A percentile compares a stretch with the other conserved stretches of the same genome.
Conservation (phyloP, 2,329 filamentous ascomycete genomes). For the Exophiala sp. region DNA sequence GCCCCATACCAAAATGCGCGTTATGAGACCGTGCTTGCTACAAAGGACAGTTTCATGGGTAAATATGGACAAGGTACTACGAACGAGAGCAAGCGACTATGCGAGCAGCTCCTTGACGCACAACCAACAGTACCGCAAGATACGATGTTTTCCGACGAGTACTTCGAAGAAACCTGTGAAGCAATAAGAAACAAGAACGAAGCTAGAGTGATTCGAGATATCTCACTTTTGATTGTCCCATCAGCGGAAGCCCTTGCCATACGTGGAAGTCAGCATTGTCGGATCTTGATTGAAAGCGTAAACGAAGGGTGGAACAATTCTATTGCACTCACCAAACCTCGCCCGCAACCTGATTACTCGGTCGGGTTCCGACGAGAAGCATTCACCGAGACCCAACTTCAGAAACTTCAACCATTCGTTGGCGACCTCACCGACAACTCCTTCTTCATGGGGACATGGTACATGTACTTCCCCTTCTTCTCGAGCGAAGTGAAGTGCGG, state of each 20-base stretch:
- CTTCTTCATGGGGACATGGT: too few relatives aligned
- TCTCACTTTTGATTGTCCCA: constrained; percentile 35
- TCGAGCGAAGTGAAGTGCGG: constrained; percentile 46
- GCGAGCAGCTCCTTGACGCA: neutral
- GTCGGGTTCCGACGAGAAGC: constrained; percentile 34
- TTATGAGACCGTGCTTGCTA: constrained; percentile 16
- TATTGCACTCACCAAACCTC: constrained; percentile 29
- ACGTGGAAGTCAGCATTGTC: constrained; percentile 28
- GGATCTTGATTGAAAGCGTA: constrained; percentile 33
- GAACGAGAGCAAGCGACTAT: constrained; percentile 18
- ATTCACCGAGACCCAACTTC: constrained; percentile 42
- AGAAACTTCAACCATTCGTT: constrained; percentile 37
- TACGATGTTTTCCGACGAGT: constrained; percentile 34
- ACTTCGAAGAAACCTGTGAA: constrained; percentile 33
- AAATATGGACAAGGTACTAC: constrained; percentile 3
- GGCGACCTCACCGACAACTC: constrained; percentile 38
- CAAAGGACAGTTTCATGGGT: constrained; percentile 27
- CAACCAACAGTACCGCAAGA: constrained; percentile 18
- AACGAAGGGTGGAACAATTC: constrained; percentile 33
- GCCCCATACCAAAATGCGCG: constrained; percentile 21
- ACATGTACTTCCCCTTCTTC: too few relatives aligned
- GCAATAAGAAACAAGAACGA: constrained; percentile 34
- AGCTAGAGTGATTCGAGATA: constrained; percentile 35
- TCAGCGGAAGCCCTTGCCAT: constrained; percentile 33
- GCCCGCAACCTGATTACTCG: constrained; percentile 35